phyloP scores from a whole-genome alignment of 805 yeast genomes.

The Teunomyces aglyptinius region DNA sequence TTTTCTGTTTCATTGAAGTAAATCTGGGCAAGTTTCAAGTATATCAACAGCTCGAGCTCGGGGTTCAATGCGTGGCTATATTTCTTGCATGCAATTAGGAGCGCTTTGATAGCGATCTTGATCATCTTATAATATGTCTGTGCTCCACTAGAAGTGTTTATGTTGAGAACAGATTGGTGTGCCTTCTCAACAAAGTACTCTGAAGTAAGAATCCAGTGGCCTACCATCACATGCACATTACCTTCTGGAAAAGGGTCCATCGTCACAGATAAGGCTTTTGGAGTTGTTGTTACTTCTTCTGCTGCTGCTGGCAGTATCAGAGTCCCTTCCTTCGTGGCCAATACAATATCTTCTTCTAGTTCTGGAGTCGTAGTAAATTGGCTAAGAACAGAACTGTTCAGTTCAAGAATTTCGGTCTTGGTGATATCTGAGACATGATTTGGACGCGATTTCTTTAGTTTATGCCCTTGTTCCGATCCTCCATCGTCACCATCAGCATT shows the following conservation, averaged over 20 bases:
- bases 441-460: neutral
- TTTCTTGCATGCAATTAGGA: constrained; percentile 26
- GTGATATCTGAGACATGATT: neutral
- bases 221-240: neutral
- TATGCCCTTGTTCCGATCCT: neutral
- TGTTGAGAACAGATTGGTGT: constrained; percentile 14
- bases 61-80: constrained; percentile 30
- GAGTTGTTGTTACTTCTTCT: neutral
- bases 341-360: neutral
- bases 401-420: neutral
- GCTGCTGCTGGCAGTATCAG: neutral
- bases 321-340: neutral
- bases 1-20: constrained; percentile 43
- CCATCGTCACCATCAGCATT: neutral
- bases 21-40: constrained; percentile 35
- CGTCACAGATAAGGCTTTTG: neutral
- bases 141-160: constrained; percentile 17
- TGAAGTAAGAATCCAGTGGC: constrained; percentile 12
- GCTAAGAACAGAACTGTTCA: constrained; percentile 5
- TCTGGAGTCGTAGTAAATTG: neutral
- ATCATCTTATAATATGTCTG: constrained; percentile 28
- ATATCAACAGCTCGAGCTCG: constrained; percentile 28
- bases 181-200: constrained; percentile 24
- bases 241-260: neutral
- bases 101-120: constrained; percentile 35